Base-by-base conservation (phyloP, 768 basidiomycete genomes). In the Lactifluus piperatus region DNA sequence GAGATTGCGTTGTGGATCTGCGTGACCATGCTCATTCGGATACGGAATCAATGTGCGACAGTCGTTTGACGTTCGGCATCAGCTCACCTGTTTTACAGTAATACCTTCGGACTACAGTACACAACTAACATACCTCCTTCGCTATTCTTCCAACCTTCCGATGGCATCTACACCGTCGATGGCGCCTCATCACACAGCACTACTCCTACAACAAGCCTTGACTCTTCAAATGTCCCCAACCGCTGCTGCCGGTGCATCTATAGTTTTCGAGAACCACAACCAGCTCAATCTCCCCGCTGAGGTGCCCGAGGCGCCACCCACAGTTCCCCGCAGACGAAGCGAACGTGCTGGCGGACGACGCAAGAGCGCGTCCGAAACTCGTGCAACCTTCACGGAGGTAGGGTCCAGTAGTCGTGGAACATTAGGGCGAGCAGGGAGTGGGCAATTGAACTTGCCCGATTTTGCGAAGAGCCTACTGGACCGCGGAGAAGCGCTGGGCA, bases 11-110 rank as follows among this genome's bases (percentile, higher is more conserved):
- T 85, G 54, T 94, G 90, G 86, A 76, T 95, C 51, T 94, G 91
- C 68, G 85, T 97, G 20, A 90, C 92, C 1, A 94, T 98, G 94
- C 80, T 99, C 18, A 82, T 98, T 56, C 84, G 97, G 54, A 91
- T 97, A 66, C 85, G 97, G 49, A 93, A 93, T 68, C 79, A 88
- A 68, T 71, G 94, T 93, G 65, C 73, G 91, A 74, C 24, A 26
- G 41, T 46, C 11, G 24, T 51, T 1, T 34, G 22, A 24, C 11
- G 16, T 11, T 32, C 41, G 30, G 53, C 51, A 36, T 11, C 14
- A 49, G 27, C 61, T 65, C 32, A 66, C 41, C 26, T 22, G 43
- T 54, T 51, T 56, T 59, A 29, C 67, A 95, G 94, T 97, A 44
- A 84, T 94, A 60, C 80, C 87, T 8, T 81, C 86, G 13, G 94